Conservation (phyloP, 805 yeast genomes). For the Ogataea methylovora region DNA sequence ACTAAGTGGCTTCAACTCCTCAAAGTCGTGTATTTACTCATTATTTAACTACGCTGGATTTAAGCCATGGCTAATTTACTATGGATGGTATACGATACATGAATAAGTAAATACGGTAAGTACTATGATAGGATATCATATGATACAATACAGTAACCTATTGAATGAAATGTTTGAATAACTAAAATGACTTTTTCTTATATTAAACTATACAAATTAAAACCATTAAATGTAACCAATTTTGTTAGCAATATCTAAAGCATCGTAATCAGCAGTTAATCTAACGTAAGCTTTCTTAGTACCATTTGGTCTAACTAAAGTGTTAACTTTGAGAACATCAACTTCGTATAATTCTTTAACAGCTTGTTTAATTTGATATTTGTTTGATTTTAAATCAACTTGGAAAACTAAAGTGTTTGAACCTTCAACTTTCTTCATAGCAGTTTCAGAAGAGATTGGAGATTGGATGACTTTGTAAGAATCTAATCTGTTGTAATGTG, state of each 20-base stretch:
- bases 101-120: too few relatives aligned
- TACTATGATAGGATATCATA: too few relatives aligned
- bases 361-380: slow-evolving; percentile 96
- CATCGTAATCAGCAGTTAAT: slow-evolving; percentile 98
- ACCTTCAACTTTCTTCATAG: slow-evolving; percentile 99
- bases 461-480: slow-evolving; percentile 89
- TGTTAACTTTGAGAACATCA: slow-evolving; percentile 90
- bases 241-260: slow-evolving; percentile 99
- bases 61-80: too few relatives aligned
- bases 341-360: slow-evolving; percentile 98
- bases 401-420: slow-evolving; percentile 99
- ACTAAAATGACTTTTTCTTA: neutral
- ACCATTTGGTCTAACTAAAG: slow-evolving; percentile 98
- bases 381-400: slow-evolving; percentile 96
- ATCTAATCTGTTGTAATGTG: slow-evolving; percentile 96
- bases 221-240: slow-evolving; percentile 88
- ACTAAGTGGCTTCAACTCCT: too few relatives aligned
- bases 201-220: neutral
- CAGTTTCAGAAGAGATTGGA: slow-evolving; percentile 97
- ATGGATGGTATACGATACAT: too few relatives aligned
- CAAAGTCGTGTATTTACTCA: too few relatives aligned
- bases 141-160: too few relatives aligned
- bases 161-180: too few relatives aligned
- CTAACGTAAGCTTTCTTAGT: slow-evolving; percentile 99
- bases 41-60: too few relatives aligned